A percentile compares a stretch with the other conserved stretches of the same genome.
Conservation (phyloP, 805 yeast genomes). For the Kockiozyma suomiensis region DNA sequence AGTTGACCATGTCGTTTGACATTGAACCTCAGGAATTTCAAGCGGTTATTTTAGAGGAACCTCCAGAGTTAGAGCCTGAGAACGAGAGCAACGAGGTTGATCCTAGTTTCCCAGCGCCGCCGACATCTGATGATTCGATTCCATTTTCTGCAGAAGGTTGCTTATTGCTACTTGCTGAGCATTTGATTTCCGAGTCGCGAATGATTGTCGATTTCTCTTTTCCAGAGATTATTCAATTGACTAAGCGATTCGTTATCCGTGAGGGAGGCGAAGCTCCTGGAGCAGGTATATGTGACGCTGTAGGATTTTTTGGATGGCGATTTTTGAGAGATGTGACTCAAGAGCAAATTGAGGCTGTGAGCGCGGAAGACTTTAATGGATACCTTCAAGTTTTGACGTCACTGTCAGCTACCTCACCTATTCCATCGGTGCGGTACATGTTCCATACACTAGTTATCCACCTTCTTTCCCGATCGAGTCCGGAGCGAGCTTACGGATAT, state of each 20-base stretch:
- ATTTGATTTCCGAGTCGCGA: slow-evolving; percentile 34
- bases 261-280: slow-evolving; percentile 38
- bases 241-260: slow-evolving; percentile 30
- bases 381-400: slow-evolving; percentile 50
- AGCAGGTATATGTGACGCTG: slow-evolving; percentile 42
- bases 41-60: slow-evolving; percentile 40
- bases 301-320: slow-evolving; percentile 44
- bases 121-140: slow-evolving; percentile 21
- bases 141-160: slow-evolving; percentile 42
- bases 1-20: slow-evolving; percentile 67
- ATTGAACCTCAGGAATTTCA: slow-evolving; percentile 56
- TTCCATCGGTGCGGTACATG: slow-evolving; percentile 48
- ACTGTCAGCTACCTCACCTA: slow-evolving; percentile 44
- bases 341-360: slow-evolving; percentile 40
- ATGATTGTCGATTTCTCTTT: slow-evolving; percentile 27
- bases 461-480: slow-evolving; percentile 60
- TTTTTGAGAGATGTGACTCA: slow-evolving; percentile 34
- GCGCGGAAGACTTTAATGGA: slow-evolving; percentile 41
- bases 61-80: slow-evolving; percentile 41
- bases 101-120: slow-evolving; percentile 39
- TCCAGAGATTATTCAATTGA: slow-evolving; percentile 32
- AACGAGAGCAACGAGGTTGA: slow-evolving; percentile 45
- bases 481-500: slow-evolving; percentile 59
- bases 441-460: slow-evolving; percentile 66
- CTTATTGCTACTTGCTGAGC: slow-evolving; percentile 41